Evolutionary conservation across 2,329 filamentous ascomycete genomes (phyloP).

Genomic region (Cyphellophora europaea): DNA sequence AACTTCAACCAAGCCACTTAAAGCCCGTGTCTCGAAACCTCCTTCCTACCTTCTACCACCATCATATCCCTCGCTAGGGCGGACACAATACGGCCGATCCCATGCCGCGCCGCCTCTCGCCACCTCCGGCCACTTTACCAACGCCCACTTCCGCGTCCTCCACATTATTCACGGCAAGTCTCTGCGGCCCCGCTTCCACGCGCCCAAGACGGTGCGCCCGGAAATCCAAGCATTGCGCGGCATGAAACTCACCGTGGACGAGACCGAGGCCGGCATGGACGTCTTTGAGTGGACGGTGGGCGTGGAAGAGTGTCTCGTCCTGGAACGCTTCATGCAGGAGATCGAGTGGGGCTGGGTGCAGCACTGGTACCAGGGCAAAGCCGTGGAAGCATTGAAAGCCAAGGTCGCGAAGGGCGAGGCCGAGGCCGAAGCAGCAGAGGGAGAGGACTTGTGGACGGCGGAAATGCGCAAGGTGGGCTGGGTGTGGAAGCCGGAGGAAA

Average conservation of each 20-base stretch:
- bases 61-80: constrained; percentile 17
- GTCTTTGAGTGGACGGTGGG: constrained; percentile 14
- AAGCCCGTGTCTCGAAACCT: too few species aligned
- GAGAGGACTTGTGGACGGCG: constrained; percentile 2
- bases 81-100: too few species aligned
- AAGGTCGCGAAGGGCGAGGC: constrained; percentile 16
- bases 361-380: constrained; percentile 5
- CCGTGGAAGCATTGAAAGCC: constrained; percentile 10
- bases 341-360: constrained; percentile 12
- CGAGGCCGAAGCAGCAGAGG: neutral
- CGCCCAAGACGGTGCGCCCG: constrained; percentile 11
- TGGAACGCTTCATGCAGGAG: constrained; percentile 10
- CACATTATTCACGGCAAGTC: constrained; percentile 20
- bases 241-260: constrained; percentile 59
- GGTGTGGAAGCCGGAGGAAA: constrained; percentile 34
- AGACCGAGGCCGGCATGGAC: constrained; percentile 7
- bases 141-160: constrained; percentile 18
- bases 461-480: constrained; percentile 22
- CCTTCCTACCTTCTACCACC: constrained; percentile 18
- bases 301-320: constrained; percentile 11
- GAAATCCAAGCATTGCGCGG: constrained; percentile 8
- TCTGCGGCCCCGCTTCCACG: constrained; percentile 15
- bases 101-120: constrained; percentile 7
- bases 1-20: too few species aligned
- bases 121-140: constrained; percentile 15